Percentiles rank a stretch among this genome's conserved stretches.
These are phyloP conservation scores for Boletus sp. DNA, from an alignment of 768 basidiomycete species.

Conservation along the genomic window DNA sequence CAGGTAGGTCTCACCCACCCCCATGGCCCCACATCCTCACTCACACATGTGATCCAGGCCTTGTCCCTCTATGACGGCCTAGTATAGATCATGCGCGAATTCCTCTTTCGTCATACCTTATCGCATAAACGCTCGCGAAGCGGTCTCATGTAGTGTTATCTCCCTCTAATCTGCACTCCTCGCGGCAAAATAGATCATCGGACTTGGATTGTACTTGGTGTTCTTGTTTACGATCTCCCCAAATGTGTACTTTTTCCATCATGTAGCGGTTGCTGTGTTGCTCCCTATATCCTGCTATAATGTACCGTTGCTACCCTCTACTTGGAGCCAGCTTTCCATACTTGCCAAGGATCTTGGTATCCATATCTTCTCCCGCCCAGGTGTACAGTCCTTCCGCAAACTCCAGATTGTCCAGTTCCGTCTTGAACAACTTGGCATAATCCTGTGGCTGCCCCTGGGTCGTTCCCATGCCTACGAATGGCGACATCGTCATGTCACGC, in stretches of 20 bases:
- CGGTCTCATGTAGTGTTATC: slow-evolving; percentile 21
- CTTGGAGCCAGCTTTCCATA: slow-evolving; percentile 58
- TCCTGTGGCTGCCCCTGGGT: slow-evolving; percentile 68
- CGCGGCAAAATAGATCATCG: slow-evolving; percentile 11
- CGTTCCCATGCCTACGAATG: slow-evolving; percentile 56
- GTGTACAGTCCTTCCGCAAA: slow-evolving; percentile 82
- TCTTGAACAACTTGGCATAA: slow-evolving; percentile 84
- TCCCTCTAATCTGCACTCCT: slow-evolving; percentile 24
- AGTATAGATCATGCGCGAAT: slow-evolving; percentile 49
- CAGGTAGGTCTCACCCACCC: slow-evolving; percentile 54
- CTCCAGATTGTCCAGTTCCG: slow-evolving; percentile 89
- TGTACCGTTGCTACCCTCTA: slow-evolving; percentile 21
- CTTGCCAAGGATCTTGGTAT: slow-evolving; percentile 70
- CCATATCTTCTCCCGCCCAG: slow-evolving; percentile 82
- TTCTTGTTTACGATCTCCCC: slow-evolving; percentile 15
- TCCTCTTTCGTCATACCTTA: slow-evolving; percentile 18
- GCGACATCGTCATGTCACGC: slow-evolving; percentile 66
- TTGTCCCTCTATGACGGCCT: slow-evolving; percentile 93
- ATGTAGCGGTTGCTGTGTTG: slow-evolving; percentile 25
- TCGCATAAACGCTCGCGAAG: slow-evolving; percentile 22
- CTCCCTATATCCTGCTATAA: slow-evolving; percentile 18
- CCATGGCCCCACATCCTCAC: slow-evolving; percentile 5
- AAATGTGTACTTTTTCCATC: slow-evolving; percentile 23
- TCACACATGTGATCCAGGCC: slow-evolving; percentile 51
- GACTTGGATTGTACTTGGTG: slow-evolving; percentile 8